Evolutionary conservation across 208 protist genomes (phyloP), one percentile per base, ranked within the genome.

Genomic region (Leishmania turanica): DNA sequence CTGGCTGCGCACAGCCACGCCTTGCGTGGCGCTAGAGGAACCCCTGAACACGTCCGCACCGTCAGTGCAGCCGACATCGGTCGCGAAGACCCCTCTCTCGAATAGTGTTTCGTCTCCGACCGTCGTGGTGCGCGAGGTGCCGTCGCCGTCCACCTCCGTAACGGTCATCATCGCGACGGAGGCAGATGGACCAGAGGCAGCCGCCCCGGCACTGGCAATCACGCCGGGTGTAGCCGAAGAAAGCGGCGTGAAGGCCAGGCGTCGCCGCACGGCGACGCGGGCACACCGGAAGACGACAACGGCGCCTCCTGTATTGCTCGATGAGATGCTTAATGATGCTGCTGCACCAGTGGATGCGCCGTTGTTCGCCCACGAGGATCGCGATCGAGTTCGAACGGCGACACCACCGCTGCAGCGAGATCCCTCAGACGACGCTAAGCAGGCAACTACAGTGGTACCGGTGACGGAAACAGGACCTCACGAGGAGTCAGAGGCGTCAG

Each of bases 1-100:
- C 9, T 85, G 82, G 82, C 71, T 85, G 49, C 69, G 60, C 24
- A 53, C 9, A 9, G 34, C 11, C 69, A 34, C 4, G 4, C 54
- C 15, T 34, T 65, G 9, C 1, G 42, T 17, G 3, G 31, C 1
- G 21, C 2, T 8, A 8, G 42, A 45, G 13, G 69, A 54, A 8
- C 5, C n/a, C 3, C 21, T 6, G 27, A 45, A 21, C 24, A 11
- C 45, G 69, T 34, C 27, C 24, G 24, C 45, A 19, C 21, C 45
- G 1, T 3, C 31, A 5, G 37, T 34, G 69, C 69, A 51, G 45
- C 40, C 27, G 24, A 53, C 8, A 8, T 17, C 45, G 69, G 45
- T 7, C 13, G n/a, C 27, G 24, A 13, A 53, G 47, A 54, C 9
- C 27, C 2, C 69, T 34, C 15, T n/a, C 11, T 31, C 45, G 11